These are phyloP conservation scores for Boletus rubroflammeus DNA, from an alignment of 768 basidiomycete species.

Conservation along the genomic window DNA sequence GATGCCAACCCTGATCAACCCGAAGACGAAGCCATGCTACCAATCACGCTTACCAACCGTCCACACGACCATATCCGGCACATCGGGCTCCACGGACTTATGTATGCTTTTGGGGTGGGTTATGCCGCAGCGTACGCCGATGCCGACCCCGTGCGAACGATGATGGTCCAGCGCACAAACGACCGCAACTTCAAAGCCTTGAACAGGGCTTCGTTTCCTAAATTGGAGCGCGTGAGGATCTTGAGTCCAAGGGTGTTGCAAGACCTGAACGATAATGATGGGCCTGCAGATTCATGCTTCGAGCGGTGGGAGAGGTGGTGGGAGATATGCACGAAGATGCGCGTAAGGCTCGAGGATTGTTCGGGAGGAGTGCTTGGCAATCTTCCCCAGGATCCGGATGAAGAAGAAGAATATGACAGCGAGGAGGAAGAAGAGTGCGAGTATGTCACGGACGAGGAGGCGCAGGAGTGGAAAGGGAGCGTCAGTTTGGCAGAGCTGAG, in stretches of 20 bases:
- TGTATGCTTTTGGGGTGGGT: slow-evolving; percentile 67
- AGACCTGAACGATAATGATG: slow-evolving; percentile 52
- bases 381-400: slow-evolving; percentile 31
- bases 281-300: slow-evolving; percentile 41
- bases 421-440: slow-evolving; percentile 33
- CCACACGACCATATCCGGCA: slow-evolving; percentile 57
- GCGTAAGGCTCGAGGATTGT: slow-evolving; percentile 70
- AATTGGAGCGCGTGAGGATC: slow-evolving; percentile 54
- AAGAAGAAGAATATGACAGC: slow-evolving; percentile 32
- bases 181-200: slow-evolving; percentile 59
- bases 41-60: slow-evolving; percentile 40
- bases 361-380: slow-evolving; percentile 61
- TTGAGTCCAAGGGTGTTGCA: slow-evolving; percentile 52
- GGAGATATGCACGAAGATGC: slow-evolving; percentile 44
- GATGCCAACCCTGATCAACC: slow-evolving; percentile 15
- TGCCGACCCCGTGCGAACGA: slow-evolving; percentile 42
- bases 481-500: slow-evolving; percentile 45
- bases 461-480: slow-evolving; percentile 25
- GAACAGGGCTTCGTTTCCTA: slow-evolving; percentile 55
- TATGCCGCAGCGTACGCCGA: slow-evolving; percentile 42
- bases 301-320: slow-evolving; percentile 73
- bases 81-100: slow-evolving; percentile 67
- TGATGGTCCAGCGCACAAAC: slow-evolving; percentile 52
- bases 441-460: slow-evolving; percentile 33
- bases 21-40: slow-evolving; percentile 31